Base-by-base conservation (phyloP, 306 rosid genomes). In the Hippophae gyantsensis region DNA sequence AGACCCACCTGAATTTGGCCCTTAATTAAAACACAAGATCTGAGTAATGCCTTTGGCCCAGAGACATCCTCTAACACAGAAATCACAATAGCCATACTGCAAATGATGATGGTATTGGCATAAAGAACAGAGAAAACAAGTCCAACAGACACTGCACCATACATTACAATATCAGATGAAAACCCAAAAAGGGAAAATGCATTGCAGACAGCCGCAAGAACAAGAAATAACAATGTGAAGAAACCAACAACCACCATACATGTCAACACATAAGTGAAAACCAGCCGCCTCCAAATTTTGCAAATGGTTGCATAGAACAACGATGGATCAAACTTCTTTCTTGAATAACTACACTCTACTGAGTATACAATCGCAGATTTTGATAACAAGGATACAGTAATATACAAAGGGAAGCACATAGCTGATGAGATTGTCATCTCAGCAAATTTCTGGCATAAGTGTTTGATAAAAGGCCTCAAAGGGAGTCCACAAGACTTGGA, bases 1-100 rank as follows among this genome's bases (percentile, higher is more conserved):
- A 93, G 73, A 62, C 97, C 99, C 55, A 88, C 99, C 70, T 88
- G 99, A 25, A 94, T 87, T 61, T 87, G 97, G 7, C 95, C 99
- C 76, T 75, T 82, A 63, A 93, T 82, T 64, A 93, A 64, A 45
- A 76, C 69, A 61, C 81, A 76, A 2, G 99, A 83, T 60, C 81
- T 78, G 56, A 93, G 66, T 84, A 93, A 63, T 14, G 99, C 95
- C 81, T 79, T 93, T 1, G 96, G 92, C 4, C 99, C 99, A 0
- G 97, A 84, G 71, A 85, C 84, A 72, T 93, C 94, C 81, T 93
- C 97, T 77, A 88, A 69, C 14, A 86, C 94, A 52, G 90, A 74
- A 63, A 88, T 86, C 59, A 93, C 99, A 72, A 86, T 63, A 0
- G 90, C 88, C 41, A 88, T 79, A 79, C 82, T 72, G 63, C 97